These are phyloP conservation scores for Ascobolus immersus DNA, from an alignment of 495 filamentous ascomycete species.

Conservation along the genomic window DNA sequence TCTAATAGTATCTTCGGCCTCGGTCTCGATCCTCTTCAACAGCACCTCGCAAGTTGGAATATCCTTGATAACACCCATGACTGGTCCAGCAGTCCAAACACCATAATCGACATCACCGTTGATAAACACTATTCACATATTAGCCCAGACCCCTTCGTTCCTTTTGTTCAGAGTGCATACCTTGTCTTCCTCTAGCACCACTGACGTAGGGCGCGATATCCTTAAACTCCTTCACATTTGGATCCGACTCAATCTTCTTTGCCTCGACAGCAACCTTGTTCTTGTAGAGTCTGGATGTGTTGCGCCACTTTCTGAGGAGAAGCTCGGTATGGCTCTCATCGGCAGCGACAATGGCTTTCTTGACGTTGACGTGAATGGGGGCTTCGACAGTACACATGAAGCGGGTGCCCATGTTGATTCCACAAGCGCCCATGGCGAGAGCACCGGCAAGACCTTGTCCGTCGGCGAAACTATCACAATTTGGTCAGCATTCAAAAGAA, in stretches of 20 bases:
- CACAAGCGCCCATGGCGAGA: constrained; percentile 71
- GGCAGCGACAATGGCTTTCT: constrained; percentile 69
- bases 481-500: too few relatives aligned
- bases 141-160: too few relatives aligned
- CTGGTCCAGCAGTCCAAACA: constrained; percentile 40
- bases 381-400: constrained; percentile 87
- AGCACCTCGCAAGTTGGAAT: constrained; percentile 34
- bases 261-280: constrained; percentile 72
- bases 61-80: constrained; percentile 40
- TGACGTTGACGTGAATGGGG: constrained; percentile 80
- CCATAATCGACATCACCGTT: constrained; percentile 45
- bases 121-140: too few relatives aligned
- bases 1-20: constrained; percentile 29
- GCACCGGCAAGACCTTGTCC: constrained; percentile 84
- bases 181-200: constrained; percentile 67
- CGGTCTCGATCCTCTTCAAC: constrained; percentile 31
- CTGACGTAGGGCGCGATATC: constrained; percentile 79
- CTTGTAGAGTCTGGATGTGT: constrained; percentile 65
- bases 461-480: constrained; percentile 85
- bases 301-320: constrained; percentile 73
- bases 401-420: constrained; percentile 87
- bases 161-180: too few relatives aligned
- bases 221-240: constrained; percentile 63
- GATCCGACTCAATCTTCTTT: constrained; percentile 59
- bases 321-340: constrained; percentile 78